These are phyloP conservation scores for Trypanosoma vivax DNA, from an alignment of 208 protist genomes.

Conservation along the genomic window DNA sequence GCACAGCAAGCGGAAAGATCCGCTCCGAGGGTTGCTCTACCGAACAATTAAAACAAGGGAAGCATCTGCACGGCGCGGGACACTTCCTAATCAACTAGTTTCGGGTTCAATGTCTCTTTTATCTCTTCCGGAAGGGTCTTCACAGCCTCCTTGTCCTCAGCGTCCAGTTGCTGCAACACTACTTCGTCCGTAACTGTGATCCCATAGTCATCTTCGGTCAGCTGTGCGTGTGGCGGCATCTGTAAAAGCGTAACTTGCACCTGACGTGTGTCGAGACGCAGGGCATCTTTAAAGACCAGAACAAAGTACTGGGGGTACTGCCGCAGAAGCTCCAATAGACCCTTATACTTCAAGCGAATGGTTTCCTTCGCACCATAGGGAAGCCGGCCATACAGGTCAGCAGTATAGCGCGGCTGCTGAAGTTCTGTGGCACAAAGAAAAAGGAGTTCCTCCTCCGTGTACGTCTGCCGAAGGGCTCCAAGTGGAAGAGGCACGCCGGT, in stretches of 20 bases:
- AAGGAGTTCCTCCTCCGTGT: slow-evolving; percentile 42
- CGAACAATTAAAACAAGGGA: too few relatives aligned
- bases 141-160: slow-evolving; percentile 17
- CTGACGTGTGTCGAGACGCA: slow-evolving; percentile 12
- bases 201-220: slow-evolving; percentile 20
- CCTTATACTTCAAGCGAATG: slow-evolving; percentile 22
- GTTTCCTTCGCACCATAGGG: slow-evolving; percentile 35
- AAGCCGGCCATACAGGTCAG: slow-evolving; percentile 29
- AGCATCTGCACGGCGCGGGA: neutral
- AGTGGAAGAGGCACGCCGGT: slow-evolving; percentile 46
- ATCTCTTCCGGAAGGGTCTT: slow-evolving; percentile 16
- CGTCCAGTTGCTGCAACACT: slow-evolving; percentile 9
- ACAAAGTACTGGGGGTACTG: slow-evolving; percentile 42
- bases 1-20: too few relatives aligned
- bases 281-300: slow-evolving; percentile 26
- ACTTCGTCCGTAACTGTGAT: neutral
- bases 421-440: slow-evolving; percentile 36
- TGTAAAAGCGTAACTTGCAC: slow-evolving; percentile 23
- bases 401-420: slow-evolving; percentile 4
- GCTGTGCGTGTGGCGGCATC: slow-evolving; percentile 8
- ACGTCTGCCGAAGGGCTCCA: slow-evolving; percentile 30
- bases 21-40: too few relatives aligned
- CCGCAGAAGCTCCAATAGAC: slow-evolving; percentile 24
- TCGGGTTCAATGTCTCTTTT: slow-evolving; percentile 4
- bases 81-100: neutral